Percentiles rank a stretch among this genome's conserved stretches.
Evolutionary conservation across 2,329 filamentous ascomycete genomes (phyloP).

Genomic region (Fusarium armeniacum): DNA sequence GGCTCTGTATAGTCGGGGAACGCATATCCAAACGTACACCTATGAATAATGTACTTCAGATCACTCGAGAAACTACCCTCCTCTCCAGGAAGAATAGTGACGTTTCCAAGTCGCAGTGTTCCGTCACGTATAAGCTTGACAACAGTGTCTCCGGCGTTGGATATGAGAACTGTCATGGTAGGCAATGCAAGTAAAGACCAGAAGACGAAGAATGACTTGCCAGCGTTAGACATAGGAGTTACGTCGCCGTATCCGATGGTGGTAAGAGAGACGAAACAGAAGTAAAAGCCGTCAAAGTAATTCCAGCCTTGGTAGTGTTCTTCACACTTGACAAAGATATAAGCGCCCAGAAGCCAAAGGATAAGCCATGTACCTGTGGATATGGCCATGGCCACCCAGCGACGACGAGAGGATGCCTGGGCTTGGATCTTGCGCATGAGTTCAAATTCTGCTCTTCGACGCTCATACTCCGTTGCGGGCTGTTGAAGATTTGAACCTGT

Average conservation of each 20-base stretch:
- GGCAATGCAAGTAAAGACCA: constrained; percentile 90
- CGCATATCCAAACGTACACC: constrained; percentile 59
- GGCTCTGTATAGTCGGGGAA: constrained; percentile 51
- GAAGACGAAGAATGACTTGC: constrained; percentile 90
- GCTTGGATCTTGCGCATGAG: constrained; percentile 86
- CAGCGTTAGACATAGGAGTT: constrained; percentile 81
- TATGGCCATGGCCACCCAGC: constrained; percentile 79
- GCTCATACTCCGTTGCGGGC: constrained; percentile 64
- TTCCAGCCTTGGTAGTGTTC: constrained; percentile 70
- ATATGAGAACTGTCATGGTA: constrained; percentile 88
- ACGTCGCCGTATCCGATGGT: constrained; percentile 91
- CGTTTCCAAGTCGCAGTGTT: constrained; percentile 68
- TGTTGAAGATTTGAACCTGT: constrained; percentile 23
- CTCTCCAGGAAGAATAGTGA: constrained; percentile 73
- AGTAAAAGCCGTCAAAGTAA: constrained; percentile 88
- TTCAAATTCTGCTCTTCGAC: constrained; percentile 78
- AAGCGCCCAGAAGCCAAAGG: constrained; percentile 85
- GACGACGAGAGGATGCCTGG: constrained; percentile 73
- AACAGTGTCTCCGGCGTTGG: constrained; percentile 86
- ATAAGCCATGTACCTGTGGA: constrained; percentile 77
- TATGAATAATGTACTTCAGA: constrained; percentile 60
- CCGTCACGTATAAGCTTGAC: constrained; percentile 72
- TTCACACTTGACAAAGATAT: constrained; percentile 75
- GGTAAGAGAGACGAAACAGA: constrained; percentile 84
- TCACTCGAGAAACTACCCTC: constrained; percentile 64